Evolutionary conservation across 495 filamentous ascomycete species (phyloP).

Genomic region (Penicillium odoratum): DNA sequence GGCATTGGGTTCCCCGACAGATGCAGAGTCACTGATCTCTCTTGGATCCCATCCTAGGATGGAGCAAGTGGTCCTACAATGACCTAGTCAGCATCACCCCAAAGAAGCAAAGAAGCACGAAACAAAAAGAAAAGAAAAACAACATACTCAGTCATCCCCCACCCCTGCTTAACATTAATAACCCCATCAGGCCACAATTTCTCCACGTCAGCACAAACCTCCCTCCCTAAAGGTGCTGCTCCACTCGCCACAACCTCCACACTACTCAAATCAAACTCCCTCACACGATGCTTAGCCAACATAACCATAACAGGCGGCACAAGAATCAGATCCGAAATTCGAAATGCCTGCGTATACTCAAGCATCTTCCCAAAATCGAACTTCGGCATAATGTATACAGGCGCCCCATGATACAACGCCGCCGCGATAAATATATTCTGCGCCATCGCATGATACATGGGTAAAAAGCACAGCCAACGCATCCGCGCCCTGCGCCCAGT

Average conservation of each 20-base stretch:
- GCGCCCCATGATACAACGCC: constrained; percentile 36
- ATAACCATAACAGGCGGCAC: constrained; percentile 71
- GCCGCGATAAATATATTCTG: constrained; percentile 51
- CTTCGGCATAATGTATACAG: constrained; percentile 69
- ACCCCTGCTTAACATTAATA: constrained; percentile 71
- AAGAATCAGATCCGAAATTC: constrained; percentile 61
- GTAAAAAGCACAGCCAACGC: constrained; percentile 61
- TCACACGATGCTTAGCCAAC: constrained; percentile 70
- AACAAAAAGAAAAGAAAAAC: constrained; percentile 6
- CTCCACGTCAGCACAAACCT: constrained; percentile 59
- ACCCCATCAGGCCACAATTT: constrained; percentile 56
- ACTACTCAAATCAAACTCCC: constrained; percentile 67
- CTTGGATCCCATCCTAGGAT: constrained; percentile 59
- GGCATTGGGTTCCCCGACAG: constrained; percentile 68
- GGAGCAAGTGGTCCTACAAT: constrained; percentile 60
- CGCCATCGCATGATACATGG: constrained; percentile 70
- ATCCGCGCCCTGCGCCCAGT: constrained; percentile 24
- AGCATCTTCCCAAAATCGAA: constrained; percentile 76
- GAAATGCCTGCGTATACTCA: constrained; percentile 62
- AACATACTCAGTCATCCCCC: constrained; percentile 78
- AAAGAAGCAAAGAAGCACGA: constrained; percentile 6
- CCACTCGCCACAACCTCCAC: constrained; percentile 59
- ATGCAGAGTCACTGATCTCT: constrained; percentile 31
- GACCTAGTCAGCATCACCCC: background rate
- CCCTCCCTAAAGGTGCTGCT: constrained; percentile 64